Conservation (phyloP, 768 basidiomycete genomes). For the Hericium alpestre region DNA sequence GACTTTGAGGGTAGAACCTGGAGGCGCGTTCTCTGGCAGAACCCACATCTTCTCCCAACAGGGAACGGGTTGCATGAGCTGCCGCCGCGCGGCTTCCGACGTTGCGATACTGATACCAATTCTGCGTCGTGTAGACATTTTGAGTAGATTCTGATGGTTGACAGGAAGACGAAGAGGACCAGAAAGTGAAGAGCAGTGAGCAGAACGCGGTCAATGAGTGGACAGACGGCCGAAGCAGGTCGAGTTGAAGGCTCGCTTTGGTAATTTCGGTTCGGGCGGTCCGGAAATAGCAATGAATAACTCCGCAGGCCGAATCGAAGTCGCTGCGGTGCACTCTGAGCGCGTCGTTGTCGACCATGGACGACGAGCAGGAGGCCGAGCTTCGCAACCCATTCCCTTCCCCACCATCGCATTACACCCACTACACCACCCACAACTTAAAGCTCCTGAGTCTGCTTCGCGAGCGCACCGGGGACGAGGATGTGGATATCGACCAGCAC, state of each 20-base stretch:
- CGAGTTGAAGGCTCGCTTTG: background rate
- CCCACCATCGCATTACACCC: slow-evolving; percentile 74
- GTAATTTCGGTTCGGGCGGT: background rate
- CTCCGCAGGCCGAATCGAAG: background rate
- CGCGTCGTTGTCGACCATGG: background rate
- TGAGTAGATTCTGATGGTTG: background rate
- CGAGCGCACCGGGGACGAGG: slow-evolving; percentile 32
- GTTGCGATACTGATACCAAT: slow-evolving; percentile 69
- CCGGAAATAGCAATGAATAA: background rate
- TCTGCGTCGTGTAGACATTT: slow-evolving; percentile 64
- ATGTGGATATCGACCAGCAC: slow-evolving; percentile 40
- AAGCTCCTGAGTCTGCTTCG: slow-evolving; percentile 52
- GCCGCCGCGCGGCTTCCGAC: slow-evolving; percentile 70
- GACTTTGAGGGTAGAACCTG: slow-evolving; percentile 53
- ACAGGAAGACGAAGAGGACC: no score
- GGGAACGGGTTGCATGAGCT: slow-evolving; percentile 82
- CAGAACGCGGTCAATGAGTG: no score
- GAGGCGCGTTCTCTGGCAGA: slow-evolving; percentile 40
- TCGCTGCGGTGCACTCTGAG: background rate
- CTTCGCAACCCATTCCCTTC: slow-evolving; percentile 83
- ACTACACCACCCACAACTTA: slow-evolving; percentile 68
- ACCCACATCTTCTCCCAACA: slow-evolving; percentile 80
- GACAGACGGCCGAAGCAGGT: background rate
- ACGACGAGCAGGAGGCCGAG: slow-evolving; percentile 63
- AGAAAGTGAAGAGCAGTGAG: no score